Conservation (phyloP, 2,329 filamentous ascomycete genomes). For the Hypoxylon sp. region DNA sequence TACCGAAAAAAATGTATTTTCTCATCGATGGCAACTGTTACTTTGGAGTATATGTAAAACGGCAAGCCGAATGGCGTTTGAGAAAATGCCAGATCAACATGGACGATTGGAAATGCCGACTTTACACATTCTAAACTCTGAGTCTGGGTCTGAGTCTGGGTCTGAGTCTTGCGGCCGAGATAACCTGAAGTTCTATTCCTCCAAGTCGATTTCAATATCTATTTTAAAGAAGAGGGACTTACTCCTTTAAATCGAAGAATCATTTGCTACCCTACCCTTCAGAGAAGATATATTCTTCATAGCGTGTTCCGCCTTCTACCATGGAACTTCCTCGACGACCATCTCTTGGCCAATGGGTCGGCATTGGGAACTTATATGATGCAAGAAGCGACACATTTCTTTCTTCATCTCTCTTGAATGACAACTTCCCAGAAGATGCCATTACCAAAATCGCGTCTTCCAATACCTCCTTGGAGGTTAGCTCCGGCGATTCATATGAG, state of each 20-base stretch:
- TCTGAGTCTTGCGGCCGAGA: too few species aligned
- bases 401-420: neutral
- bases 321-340: constrained; percentile 1
- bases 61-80: too few species aligned
- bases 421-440: neutral
- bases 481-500: neutral
- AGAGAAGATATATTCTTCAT: neutral
- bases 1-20: neutral
- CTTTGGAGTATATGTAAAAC: too few species aligned
- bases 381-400: neutral
- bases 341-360: constrained; percentile 1
- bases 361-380: neutral
- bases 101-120: neutral
- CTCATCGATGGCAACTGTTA: too few species aligned
- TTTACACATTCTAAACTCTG: neutral
- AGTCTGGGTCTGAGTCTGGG: neutral
- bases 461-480: neutral
- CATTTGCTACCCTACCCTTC: neutral
- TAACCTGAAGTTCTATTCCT: too few species aligned
- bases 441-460: neutral
- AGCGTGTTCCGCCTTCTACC: neutral
- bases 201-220: neutral
- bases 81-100: too few species aligned
- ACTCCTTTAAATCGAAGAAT: neutral
- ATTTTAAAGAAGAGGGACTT: neutral